Conservation (phyloP, 1,284 basidiomycete genomes). For the Paramarasmius palmivorus region DNA sequence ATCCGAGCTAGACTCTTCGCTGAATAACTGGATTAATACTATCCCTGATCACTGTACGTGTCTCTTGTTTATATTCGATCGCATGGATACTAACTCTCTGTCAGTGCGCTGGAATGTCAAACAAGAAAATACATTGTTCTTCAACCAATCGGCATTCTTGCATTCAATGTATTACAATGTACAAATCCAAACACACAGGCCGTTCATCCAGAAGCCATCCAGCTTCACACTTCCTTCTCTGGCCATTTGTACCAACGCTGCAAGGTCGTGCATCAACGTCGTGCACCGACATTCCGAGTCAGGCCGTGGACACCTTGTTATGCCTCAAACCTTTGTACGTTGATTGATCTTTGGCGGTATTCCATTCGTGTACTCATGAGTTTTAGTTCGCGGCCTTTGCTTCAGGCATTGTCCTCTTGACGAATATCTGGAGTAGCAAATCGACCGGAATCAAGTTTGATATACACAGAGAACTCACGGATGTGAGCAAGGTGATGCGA, state of each 20-base stretch:
- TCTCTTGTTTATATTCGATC: background rate
- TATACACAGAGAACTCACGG: constrained; percentile 8
- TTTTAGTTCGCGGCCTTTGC: constrained; percentile 11
- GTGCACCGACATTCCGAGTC: constrained; percentile 8
- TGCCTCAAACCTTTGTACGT: constrained; percentile 12
- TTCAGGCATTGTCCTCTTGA: constrained; percentile 13
- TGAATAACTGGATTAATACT: constrained; percentile 14
- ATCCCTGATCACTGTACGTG: constrained; percentile 18
- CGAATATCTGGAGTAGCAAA: constrained; percentile 16
- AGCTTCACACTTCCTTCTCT: constrained; percentile 11
- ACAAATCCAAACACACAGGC: constrained; percentile 16
- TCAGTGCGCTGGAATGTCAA: constrained; percentile 10
- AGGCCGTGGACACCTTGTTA: constrained; percentile 1
- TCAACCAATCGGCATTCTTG: constrained; percentile 16
- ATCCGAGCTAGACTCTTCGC: constrained; percentile 12
- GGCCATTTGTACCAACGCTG: constrained; percentile 16
- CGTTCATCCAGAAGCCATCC: constrained; percentile 16
- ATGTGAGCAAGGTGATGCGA: constrained; percentile 10
- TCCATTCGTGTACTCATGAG: background rate
- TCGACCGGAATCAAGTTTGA: constrained; percentile 12
- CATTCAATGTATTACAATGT: constrained; percentile 13
- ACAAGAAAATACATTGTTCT: constrained; percentile 9
- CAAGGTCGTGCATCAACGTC: constrained; percentile 13
- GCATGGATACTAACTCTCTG: background rate
- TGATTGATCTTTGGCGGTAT: background rate